Evolutionary conservation across 2,329 filamentous ascomycete species (phyloP).

Genomic region (Colletotrichum tabaci): DNA sequence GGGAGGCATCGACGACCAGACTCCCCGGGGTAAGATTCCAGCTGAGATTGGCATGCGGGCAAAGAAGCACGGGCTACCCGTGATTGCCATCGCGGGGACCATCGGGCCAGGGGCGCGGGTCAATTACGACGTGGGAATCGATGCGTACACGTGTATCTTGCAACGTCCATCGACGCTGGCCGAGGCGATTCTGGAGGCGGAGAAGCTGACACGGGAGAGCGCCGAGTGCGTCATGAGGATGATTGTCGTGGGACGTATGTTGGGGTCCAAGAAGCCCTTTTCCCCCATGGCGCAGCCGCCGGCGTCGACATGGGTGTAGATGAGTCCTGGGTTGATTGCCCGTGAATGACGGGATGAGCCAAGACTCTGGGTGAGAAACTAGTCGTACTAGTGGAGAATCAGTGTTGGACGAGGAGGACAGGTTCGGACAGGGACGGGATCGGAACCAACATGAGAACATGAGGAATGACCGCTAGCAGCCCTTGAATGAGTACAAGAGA

Average conservation of each 20-base stretch:
- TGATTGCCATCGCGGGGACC: conserved; percentile 57
- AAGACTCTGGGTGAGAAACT: conserved; percentile 26
- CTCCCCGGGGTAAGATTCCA: conserved; percentile 67
- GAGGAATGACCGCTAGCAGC: conserved; percentile 33
- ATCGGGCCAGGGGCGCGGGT: conserved; percentile 53
- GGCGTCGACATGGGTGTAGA: conserved; percentile 24
- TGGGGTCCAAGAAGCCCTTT: conserved; percentile 41
- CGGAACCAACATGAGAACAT: conserved; percentile 18
- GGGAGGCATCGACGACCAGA: conserved; percentile 67
- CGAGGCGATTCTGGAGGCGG: conserved; percentile 50
- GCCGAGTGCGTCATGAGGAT: conserved; percentile 54
- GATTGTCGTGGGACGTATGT: conserved; percentile 50
- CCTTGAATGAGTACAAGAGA: conserved; percentile 27
- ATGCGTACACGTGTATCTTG: conserved; percentile 53
- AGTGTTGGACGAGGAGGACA: neutral
- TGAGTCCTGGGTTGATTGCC: conserved; percentile 5
- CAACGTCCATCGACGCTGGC: conserved; percentile 51
- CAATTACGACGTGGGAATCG: conserved; percentile 53
- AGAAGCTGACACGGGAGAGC: conserved; percentile 51
- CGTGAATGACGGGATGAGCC: conserved; percentile 22
- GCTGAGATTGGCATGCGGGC: conserved; percentile 66
- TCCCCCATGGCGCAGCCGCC: conserved; percentile 22
- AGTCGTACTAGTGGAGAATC: conserved; percentile 2
- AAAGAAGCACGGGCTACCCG: conserved; percentile 60
- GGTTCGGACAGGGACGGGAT: conserved; percentile 10